Base-by-base conservation (phyloP, 2,329 filamentous ascomycete genomes). In the Sporothrix mexicana region DNA sequence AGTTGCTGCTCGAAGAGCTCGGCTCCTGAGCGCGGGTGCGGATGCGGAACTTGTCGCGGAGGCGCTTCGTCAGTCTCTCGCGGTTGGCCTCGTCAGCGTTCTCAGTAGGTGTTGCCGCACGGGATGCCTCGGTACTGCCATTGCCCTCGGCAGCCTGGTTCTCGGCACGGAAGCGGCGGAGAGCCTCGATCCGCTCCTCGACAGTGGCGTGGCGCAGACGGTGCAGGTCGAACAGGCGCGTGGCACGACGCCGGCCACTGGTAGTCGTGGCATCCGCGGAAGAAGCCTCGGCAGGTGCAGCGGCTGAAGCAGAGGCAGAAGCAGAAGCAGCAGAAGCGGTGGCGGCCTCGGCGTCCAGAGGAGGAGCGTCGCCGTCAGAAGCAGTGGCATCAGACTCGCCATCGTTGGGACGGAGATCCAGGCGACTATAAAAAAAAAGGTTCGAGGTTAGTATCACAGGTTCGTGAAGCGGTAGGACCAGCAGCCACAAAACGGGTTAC, bases 121-220 rank as follows among this genome's bases (percentile, higher is more conserved):
- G 51, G n/a, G 51, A 17, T 2, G 51, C 51, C n/a, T 4, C 36
- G 64, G 55, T 17, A 64, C 25, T 30, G 74, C 57, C 25, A 23
- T 59, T 30, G 17, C 41, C 23, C 12, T 76, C 74, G 74, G 57
- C 74, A 8, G 80, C 81, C 74, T 82, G 83, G 20, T 70, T 74
- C 76, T 83, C 83, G 53, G 82, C 80, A 20, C 84, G 81, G 64
- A 85, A 83, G 70, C 85, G 84, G 49, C 89, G 83, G 5, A 91
- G 82, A 6, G 85, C 86, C 71, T 86, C 87, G 71, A 91, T 88
- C n/a, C 88, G 87, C 79, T 91, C 89, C 75, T 90, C 87, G 3
- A 85, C 83, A 0, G 88, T 82, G n/a, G 88, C 88, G 73, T 89
- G 84, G 12, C 88, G 85, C 20, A 91, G 80, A 61, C 87, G 81